Evolutionary conservation across 768 basidiomycete species (phyloP), one percentile per base, ranked within the genome.

Genomic region (Kwoniella bestiolae): DNA sequence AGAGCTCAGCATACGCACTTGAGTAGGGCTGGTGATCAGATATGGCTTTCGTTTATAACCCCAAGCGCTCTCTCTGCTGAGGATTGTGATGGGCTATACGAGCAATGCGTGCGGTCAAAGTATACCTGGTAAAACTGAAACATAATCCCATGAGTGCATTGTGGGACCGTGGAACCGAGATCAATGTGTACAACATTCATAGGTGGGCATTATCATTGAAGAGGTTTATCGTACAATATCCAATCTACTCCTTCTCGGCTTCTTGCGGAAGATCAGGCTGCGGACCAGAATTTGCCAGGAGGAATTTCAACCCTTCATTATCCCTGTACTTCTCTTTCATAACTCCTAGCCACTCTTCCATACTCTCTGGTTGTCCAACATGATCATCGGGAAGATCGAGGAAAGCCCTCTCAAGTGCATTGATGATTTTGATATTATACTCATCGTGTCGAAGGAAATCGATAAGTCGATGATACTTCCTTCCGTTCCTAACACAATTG

Each of bases 321-420:
- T 58, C 57, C 86, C 38, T 28, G 29, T 47, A 46, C 29, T 46
- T 34, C 3, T 16, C 28, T 32, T 58, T 58, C 57, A 31, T 58
- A 3, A 8, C 45, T 34, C 47, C 57, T 4, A 58, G 16, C 57
- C 57, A 58, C 29, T 47, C 57, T 32, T 28, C 28, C 14, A 32
- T 7, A 2, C 44, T 34, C 7, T 28, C 28, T 9, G 25, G 21
- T 2, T 46, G 26, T 29, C 28, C 56, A 25, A 14, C 11, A 28
- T 25, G 23, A 28, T 41, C 29, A 47, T 46, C 26, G 12, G 26
- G 57, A 25, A 29, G 45, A n/a, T 46, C 29, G 3, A 16, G 28
- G 29, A 46, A 58, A 14, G 56, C 45, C n/a, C 44, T 14, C 18
- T 46, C 45, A 5, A 58, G 44, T n/a, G 44, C 57, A 29, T 58